Evolutionary conservation across 805 yeast genomes (phyloP).

Genomic region (Cyberlindnera mississippiensis): DNA sequence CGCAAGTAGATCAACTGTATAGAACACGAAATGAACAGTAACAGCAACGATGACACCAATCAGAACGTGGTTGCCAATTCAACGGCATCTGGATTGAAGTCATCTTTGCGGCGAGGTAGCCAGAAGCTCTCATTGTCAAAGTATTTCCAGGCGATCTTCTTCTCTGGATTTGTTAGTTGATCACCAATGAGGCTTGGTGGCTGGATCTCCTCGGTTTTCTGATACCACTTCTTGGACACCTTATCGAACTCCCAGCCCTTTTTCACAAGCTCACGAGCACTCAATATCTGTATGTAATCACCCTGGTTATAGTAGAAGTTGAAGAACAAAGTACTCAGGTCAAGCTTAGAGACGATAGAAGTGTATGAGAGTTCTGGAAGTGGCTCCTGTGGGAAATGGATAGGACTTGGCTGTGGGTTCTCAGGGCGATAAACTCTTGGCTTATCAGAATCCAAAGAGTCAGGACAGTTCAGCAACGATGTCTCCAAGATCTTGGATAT

Average conservation of each 20-base stretch:
- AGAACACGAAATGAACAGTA: not conserved
- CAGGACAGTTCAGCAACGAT: conserved; percentile 86
- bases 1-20: too few species aligned
- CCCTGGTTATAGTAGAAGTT: conserved; percentile 83
- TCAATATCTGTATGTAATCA: conserved; percentile 64
- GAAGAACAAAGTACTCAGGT: conserved; percentile 84
- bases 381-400: conserved; percentile 87
- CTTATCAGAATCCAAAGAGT: conserved; percentile 83
- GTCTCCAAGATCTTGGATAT: conserved; percentile 64
- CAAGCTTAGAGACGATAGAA: conserved; percentile 63
- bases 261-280: conserved; percentile 73
- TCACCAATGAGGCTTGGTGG: conserved; percentile 21
- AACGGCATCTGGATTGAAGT: conserved; percentile 40
- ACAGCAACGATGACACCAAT: not conserved
- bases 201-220: conserved; percentile 47
- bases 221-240: conserved; percentile 77
- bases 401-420: conserved; percentile 84
- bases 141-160: conserved; percentile 60
- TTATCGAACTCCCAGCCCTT: conserved; percentile 84
- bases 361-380: conserved; percentile 48
- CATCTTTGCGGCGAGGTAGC: conserved; percentile 58
- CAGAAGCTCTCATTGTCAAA: conserved; percentile 78
- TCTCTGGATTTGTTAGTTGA: conserved; percentile 37
- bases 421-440: conserved; percentile 70
- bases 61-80: conserved; percentile 17